Conservation (phyloP, 2,329 filamentous ascomycete species). For the Bipolaris bicolor region DNA sequence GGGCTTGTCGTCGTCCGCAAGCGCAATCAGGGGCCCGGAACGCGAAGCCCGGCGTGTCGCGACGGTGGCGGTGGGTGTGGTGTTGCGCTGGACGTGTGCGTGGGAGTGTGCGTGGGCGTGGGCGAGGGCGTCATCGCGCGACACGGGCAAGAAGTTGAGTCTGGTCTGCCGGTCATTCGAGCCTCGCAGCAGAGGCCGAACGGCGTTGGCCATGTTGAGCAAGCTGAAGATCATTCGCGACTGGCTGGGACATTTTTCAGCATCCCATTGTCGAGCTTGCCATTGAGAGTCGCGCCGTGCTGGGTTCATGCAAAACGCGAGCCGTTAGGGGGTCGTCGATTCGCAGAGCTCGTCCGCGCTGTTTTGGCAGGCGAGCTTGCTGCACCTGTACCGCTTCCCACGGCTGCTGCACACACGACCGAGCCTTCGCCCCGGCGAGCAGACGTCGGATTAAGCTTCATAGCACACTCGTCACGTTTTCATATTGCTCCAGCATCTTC, state of each 20-base stretch:
- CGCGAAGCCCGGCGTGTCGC: slow-evolving; percentile 38
- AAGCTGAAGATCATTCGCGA: slow-evolving; percentile 26
- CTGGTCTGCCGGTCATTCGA: slow-evolving; percentile 42
- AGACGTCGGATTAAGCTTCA: slow-evolving; percentile 27
- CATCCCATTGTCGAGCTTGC: slow-evolving; percentile 28
- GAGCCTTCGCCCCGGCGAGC: slow-evolving; percentile 8
- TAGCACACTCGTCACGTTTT: slow-evolving; percentile 14
- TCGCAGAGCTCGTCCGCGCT: slow-evolving; percentile 32
- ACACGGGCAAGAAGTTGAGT: slow-evolving; percentile 39
- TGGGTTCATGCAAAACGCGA: slow-evolving; percentile 33
- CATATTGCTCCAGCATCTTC: slow-evolving; percentile 12
- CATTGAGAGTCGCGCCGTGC: slow-evolving; percentile 41
- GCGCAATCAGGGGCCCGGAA: slow-evolving; percentile 30
- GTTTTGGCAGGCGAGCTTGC: slow-evolving; percentile 25
- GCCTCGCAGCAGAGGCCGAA: slow-evolving; percentile 38
- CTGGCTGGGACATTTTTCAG: slow-evolving; percentile 37
- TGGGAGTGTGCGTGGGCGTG: slow-evolving; percentile 20
- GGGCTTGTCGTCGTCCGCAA: slow-evolving; percentile 29
- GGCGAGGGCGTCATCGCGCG: slow-evolving; percentile 31
- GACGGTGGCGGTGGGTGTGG: slow-evolving; percentile 31
- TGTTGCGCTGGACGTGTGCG: slow-evolving; percentile 19
- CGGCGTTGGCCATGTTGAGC: slow-evolving; percentile 36
- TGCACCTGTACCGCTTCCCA: slow-evolving; percentile 13
- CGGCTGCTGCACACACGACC: slow-evolving; percentile 11
- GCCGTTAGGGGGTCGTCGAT: slow-evolving; percentile 37